Base-by-base conservation (phyloP, 495 filamentous ascomycete species). In the Lophiostoma macrostomum region DNA sequence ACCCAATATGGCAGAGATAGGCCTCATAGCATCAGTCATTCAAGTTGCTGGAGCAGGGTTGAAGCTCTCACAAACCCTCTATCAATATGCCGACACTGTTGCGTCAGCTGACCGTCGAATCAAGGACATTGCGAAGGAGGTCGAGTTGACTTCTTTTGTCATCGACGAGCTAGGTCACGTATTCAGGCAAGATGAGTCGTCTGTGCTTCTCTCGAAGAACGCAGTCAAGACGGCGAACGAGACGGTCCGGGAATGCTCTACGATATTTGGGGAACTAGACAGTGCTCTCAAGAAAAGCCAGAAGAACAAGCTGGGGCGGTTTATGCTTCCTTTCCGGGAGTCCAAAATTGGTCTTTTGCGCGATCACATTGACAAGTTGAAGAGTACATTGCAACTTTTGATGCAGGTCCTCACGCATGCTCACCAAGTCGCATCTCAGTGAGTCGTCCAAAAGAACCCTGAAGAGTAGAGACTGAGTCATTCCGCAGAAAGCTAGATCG, bases 361-460 rank as follows among this genome's bases (percentile, higher is more conserved):
- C 20, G 49, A 29, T 8, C 62, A 63, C 45, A 55, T 65, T 27
- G 59, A 62, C 12, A 58, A 50, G 22, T 42, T 65, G 46, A 63
- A 62, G 48, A 65, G 59, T 31, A 63, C 59, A 13, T 34, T 65
- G 19, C 43, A 58, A 29, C 42, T 65, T 18, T 28, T 65, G 38
- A 50, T 65, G 58, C 53, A 63, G 29, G 63, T 65, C 27, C 29
- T 65, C 18, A 59, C 41, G 29, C 55, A 63, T 53, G 62, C 62
- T 7, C 49, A 53, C 16, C 59, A 53, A 29, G 34, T 58, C 18
- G 48, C 53, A 11, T 43, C 41, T 25, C 54, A 59, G 58, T 60
- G 37, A n/a, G 56, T 60, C 12, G 2, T 14, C n/a, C 4, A 8
- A 25, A 4, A 4, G 13, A 18, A 18, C 14, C 4, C 28, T 13